These are phyloP conservation scores for Barnettozyma siamensis DNA, from an alignment of 805 yeast genomes.

Conservation along the genomic window DNA sequence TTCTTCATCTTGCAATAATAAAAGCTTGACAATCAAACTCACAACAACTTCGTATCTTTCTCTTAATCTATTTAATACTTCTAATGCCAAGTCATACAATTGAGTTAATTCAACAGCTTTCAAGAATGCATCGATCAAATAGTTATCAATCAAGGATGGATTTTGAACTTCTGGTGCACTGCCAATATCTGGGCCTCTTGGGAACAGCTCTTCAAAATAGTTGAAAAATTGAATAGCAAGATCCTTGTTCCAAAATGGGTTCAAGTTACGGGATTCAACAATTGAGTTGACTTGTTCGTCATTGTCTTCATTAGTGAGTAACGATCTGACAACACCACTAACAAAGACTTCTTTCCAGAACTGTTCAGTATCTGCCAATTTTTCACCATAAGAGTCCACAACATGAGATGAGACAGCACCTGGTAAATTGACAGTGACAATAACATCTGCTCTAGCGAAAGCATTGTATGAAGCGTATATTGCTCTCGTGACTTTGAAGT, in stretches of 20 bases:
- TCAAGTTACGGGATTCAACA: slow-evolving; percentile 78
- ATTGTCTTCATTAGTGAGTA: slow-evolving; percentile 66
- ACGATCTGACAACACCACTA: slow-evolving; percentile 67
- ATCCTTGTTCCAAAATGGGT: slow-evolving; percentile 56
- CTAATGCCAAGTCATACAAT: slow-evolving; percentile 53
- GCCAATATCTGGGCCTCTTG: slow-evolving; percentile 63
- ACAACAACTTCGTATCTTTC: slow-evolving; percentile 50
- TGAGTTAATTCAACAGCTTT: slow-evolving; percentile 61
- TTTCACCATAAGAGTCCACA: slow-evolving; percentile 41
- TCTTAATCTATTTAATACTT: slow-evolving; percentile 48
- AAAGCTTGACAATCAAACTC: slow-evolving; percentile 48
- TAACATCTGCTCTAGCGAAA: slow-evolving; percentile 59
- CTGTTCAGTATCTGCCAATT: slow-evolving; percentile 42
- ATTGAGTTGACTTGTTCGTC: slow-evolving; percentile 64
- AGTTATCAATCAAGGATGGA: slow-evolving; percentile 59
- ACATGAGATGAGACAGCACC: slow-evolving; percentile 60
- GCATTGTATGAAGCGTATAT: slow-evolving; percentile 71
- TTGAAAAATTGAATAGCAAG: slow-evolving; percentile 49
- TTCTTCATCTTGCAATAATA: slow-evolving; percentile 52
- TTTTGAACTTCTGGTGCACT: slow-evolving; percentile 61
- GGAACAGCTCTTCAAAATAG: slow-evolving; percentile 63
- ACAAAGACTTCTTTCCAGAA: slow-evolving; percentile 51
- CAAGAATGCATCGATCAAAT: slow-evolving; percentile 70
- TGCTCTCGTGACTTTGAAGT: slow-evolving; percentile 66
- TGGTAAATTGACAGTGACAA: slow-evolving; percentile 69